These are phyloP conservation scores for Trichosporon sp. DNA, from an alignment of 1,284 basidiomycete species.

Conservation along the genomic window DNA sequence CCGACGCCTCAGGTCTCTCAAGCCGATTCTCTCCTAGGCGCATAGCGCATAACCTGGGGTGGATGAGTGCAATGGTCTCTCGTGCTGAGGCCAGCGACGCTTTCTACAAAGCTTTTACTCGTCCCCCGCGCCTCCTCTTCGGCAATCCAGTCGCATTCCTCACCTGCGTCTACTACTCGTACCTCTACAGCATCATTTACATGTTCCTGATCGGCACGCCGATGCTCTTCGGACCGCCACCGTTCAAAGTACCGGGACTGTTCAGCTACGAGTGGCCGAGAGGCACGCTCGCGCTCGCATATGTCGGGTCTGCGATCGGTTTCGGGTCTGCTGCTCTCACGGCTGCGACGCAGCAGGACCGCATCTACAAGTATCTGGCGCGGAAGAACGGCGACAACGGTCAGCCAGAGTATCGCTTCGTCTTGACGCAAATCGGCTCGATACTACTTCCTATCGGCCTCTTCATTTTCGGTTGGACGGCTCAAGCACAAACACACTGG, in stretches of 20 bases:
- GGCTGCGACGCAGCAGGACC: conserved; percentile 46
- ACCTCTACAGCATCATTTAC: conserved; percentile 49
- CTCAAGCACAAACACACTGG: conserved; percentile 44
- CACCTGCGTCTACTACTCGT: conserved; percentile 50
- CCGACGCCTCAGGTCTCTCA: conserved; percentile 9
- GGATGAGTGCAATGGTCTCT: conserved; percentile 41
- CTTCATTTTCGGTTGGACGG: conserved; percentile 47
- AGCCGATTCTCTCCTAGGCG: conserved; percentile 21
- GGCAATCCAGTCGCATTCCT: conserved; percentile 47
- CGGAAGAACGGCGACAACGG: conserved; percentile 34
- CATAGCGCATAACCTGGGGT: conserved; percentile 25
- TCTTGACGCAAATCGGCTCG: conserved; percentile 50
- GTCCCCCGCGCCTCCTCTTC: conserved; percentile 47
- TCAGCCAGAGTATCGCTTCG: conserved; percentile 48
- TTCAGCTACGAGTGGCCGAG: conserved; percentile 49
- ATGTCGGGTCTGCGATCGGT: conserved; percentile 48
- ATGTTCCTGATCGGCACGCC: conserved; percentile 49
- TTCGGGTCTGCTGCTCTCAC: conserved; percentile 43
- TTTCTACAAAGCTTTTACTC: conserved; percentile 38
- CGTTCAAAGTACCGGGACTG: conserved; percentile 32
- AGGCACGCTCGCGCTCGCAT: conserved; percentile 45
- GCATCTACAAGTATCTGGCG: conserved; percentile 46
- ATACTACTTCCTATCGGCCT: conserved; percentile 49
- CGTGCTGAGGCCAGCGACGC: conserved; percentile 24
- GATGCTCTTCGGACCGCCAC: conserved; percentile 45